phyloP scores from a whole-genome alignment of 345 rosid genomes.

The Eutrema yunnanense region DNA sequence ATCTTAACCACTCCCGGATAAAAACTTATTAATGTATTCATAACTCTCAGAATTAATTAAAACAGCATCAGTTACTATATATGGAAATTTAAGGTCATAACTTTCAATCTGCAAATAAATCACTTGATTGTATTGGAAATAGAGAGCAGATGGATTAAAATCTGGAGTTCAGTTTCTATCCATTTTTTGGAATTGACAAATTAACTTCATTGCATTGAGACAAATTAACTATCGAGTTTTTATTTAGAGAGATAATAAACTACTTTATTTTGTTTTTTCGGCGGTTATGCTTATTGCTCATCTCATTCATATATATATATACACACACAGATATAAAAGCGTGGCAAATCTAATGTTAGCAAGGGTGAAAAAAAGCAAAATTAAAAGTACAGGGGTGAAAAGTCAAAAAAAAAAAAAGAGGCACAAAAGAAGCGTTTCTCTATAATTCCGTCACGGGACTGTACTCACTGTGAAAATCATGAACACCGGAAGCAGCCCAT shows the following conservation, averaged over 20 bases:
- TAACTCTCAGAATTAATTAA: background rate
- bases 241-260: background rate
- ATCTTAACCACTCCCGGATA: slow-evolving; percentile 24
- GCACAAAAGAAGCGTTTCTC: background rate
- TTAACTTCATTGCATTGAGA: background rate
- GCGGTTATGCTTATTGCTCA: slow-evolving; percentile 19
- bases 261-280: background rate
- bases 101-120: background rate
- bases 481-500: slow-evolving; percentile 59
- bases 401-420: slow-evolving; percentile 1
- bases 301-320: slow-evolving; percentile 1
- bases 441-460: slow-evolving; percentile 37
- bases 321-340: slow-evolving; percentile 17
- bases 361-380: background rate
- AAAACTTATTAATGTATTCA: background rate
- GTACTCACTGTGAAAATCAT: slow-evolving; percentile 56
- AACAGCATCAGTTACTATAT: slow-evolving; percentile 13
- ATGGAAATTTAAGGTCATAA: slow-evolving; percentile 4
- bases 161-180: background rate
- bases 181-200: too few relatives aligned
- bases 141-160: background rate
- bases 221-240: background rate
- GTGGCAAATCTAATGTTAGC: slow-evolving; percentile 28
- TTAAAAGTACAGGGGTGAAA: slow-evolving; percentile 22
- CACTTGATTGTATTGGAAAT: background rate